Percentiles rank a stretch among this genome's conserved stretches.
These are phyloP conservation scores for Ulmus americana DNA, from an alignment of 331 rosid genomes.

Conservation along the genomic window DNA sequence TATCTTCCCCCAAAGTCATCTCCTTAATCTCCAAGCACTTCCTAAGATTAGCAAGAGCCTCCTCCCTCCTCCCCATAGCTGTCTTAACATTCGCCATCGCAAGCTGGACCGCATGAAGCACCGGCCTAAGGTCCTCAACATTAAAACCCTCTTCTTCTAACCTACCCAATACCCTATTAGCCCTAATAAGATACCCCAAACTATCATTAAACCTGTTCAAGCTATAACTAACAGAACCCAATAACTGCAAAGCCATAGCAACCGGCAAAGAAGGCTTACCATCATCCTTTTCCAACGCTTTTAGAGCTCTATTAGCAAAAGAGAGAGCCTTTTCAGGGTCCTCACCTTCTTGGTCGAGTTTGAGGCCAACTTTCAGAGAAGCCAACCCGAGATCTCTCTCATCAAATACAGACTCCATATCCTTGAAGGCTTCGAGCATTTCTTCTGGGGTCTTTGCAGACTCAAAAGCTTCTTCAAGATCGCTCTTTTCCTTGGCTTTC, in stretches of 20 bases:
- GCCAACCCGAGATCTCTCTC: slow-evolving; percentile 75
- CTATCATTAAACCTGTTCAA: slow-evolving; percentile 74
- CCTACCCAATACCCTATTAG: slow-evolving; percentile 62
- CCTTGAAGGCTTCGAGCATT: slow-evolving; percentile 58
- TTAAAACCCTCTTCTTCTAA: slow-evolving; percentile 46
- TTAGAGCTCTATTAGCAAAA: slow-evolving; percentile 65
- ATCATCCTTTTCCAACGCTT: slow-evolving; percentile 48
- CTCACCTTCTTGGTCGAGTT: slow-evolving; percentile 80
- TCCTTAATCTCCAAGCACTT: slow-evolving; percentile 84
- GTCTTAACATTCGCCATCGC: slow-evolving; percentile 75
- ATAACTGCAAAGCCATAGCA: slow-evolving; percentile 76
- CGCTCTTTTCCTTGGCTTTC: slow-evolving; percentile 46
- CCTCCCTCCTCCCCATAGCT: slow-evolving; percentile 91
- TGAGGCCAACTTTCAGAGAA: slow-evolving; percentile 71
- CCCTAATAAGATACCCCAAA: slow-evolving; percentile 72
- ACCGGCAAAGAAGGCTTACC: slow-evolving; percentile 45
- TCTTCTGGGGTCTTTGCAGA: slow-evolving; percentile 53
- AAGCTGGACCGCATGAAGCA: slow-evolving; percentile 82
- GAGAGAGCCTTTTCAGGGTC: slow-evolving; percentile 63
- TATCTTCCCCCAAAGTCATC: slow-evolving; percentile 59
- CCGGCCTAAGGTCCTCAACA: slow-evolving; percentile 58
- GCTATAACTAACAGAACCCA: slow-evolving; percentile 65
- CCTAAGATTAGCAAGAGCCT: slow-evolving; percentile 67
- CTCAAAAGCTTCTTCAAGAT: slow-evolving; percentile 76
- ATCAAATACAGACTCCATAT: slow-evolving; percentile 55